A percentile compares a stretch with the other conserved stretches of the same genome.
Evolutionary conservation across 2,329 filamentous ascomycete species (phyloP).

Genomic region (Aspergillus bombycis): DNA sequence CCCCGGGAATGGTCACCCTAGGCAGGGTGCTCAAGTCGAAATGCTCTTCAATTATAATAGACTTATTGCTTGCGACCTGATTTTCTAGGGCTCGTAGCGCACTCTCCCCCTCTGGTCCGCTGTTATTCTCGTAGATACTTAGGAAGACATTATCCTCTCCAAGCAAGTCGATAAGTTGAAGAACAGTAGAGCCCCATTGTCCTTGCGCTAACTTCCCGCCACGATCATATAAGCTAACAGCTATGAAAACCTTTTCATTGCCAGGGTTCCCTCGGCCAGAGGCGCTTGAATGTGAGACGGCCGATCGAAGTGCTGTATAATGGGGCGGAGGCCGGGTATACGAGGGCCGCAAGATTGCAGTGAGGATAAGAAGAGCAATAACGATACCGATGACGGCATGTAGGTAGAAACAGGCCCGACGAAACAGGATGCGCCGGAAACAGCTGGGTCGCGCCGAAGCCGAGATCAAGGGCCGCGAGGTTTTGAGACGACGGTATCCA

Average conservation of each 20-base stretch:
- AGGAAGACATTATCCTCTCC: constrained; percentile 70
- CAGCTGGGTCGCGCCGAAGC: constrained; percentile 28
- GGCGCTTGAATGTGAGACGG: constrained; percentile 32
- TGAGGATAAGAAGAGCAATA: constrained; percentile 36
- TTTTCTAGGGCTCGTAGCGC: constrained; percentile 59
- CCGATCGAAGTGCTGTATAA: constrained; percentile 47
- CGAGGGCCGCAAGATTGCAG: constrained; percentile 56
- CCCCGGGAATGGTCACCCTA: constrained; percentile 64
- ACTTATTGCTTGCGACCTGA: constrained; percentile 53
- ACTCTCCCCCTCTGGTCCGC: constrained; percentile 58
- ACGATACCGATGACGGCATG: constrained; percentile 28
- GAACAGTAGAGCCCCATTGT: constrained; percentile 64
- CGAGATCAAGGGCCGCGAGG: constrained; percentile 29
- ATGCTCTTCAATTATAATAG: constrained; percentile 63
- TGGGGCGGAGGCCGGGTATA: constrained; percentile 59
- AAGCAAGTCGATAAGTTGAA: constrained; percentile 66
- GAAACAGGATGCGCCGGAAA: constrained; percentile 32
- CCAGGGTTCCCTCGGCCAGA: constrained; percentile 54
- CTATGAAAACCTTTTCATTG: constrained; percentile 73
- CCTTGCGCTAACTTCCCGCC: constrained; percentile 63
- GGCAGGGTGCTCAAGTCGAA: constrained; percentile 61
- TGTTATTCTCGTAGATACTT: constrained; percentile 74
- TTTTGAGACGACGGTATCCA: constrained; percentile 36
- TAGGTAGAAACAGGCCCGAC: constrained; percentile 36
- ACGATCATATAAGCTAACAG: constrained; percentile 69